Evolutionary conservation across 2,329 filamentous ascomycete species (phyloP), one percentile per base, ranked within the genome.

Genomic region (Neofusicoccum cordaticola): DNA sequence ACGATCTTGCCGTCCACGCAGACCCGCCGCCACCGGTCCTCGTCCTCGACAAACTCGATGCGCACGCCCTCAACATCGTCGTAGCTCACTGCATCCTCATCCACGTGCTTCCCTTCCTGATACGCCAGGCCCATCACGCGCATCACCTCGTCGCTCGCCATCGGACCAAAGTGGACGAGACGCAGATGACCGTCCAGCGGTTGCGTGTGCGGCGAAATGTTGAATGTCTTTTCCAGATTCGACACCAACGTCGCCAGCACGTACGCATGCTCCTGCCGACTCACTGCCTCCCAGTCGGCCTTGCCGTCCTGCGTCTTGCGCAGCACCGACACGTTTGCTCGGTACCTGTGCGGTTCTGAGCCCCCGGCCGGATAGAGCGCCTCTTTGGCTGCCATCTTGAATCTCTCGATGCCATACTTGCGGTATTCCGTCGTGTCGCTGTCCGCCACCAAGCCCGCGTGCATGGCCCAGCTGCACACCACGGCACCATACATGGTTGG

Each of bases 1-100:
- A 97, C 86, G 71, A 96, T 96, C 62, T 90, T 92, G 2, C 94
- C 94, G 76, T 98, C 94, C n/a, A 98, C 83, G 74, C 94, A 98
- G 13, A 96, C 85, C 72, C 93, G 87, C 66, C 94, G 83, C 93
- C 93, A 97, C 61, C 87, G 81, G 0, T 80, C 81, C n/a, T 92
- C 87, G 15, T 85, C 80, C 71, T 95, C 91, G 7, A 63, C 51
- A 41, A 92, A 87, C 15, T 85, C 83, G 52, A 97, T 86, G 65
- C 79, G 82, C 17, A 97, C 69, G 60, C 85, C 85, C 2, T 90
- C 85, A 6, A 95, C 83, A 62, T 86, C 84, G 17, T 90, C 85
- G 73, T 97, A 97, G 0, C 83, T 83, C 0, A 97, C 89, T 15
- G 74, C 53, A 34, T 27, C 70, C 17, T 82, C 76, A 50, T 87